A percentile compares a stretch with the other conserved stretches of the same genome.
Evolutionary conservation across 345 rosid genomes (phyloP).

Genomic region (Raphanus raphanistrum): DNA sequence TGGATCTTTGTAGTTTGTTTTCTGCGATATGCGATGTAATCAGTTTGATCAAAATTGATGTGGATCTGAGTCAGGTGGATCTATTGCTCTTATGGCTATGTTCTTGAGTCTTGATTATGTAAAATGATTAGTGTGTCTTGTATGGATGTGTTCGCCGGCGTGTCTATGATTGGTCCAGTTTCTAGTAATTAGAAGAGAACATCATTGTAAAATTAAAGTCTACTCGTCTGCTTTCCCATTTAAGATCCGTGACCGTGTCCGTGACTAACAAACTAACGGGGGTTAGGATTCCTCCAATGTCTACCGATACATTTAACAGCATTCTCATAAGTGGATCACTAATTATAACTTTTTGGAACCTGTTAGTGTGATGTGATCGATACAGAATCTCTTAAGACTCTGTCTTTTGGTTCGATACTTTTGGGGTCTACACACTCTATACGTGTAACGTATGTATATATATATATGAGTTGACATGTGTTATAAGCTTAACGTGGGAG

Average conservation of each 20-base stretch:
- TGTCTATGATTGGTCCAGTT: background rate
- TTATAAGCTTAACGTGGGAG: background rate
- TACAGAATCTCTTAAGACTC: background rate
- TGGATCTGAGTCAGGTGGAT: background rate
- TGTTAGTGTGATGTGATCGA: background rate
- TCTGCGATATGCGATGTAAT: background rate
- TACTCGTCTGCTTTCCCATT: background rate
- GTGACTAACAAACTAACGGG: background rate
- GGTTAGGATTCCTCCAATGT: background rate
- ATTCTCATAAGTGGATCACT: background rate
- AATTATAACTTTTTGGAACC: background rate
- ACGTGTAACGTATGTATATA: background rate
- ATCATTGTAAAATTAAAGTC: background rate
- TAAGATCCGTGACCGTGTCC: background rate
- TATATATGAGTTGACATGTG: background rate
- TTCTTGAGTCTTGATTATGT: background rate
- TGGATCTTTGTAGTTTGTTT: background rate
- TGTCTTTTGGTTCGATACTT: background rate
- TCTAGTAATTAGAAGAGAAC: background rate
- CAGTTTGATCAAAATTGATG: background rate
- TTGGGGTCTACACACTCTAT: background rate
- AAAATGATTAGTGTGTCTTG: background rate
- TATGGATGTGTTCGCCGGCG: background rate
- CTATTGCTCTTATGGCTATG: background rate
- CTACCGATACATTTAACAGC: background rate